A percentile compares a stretch with the other conserved stretches of the same genome.
Conservation (phyloP, 352 stramenopile species). For the Phytophthora cryptogea region DNA sequence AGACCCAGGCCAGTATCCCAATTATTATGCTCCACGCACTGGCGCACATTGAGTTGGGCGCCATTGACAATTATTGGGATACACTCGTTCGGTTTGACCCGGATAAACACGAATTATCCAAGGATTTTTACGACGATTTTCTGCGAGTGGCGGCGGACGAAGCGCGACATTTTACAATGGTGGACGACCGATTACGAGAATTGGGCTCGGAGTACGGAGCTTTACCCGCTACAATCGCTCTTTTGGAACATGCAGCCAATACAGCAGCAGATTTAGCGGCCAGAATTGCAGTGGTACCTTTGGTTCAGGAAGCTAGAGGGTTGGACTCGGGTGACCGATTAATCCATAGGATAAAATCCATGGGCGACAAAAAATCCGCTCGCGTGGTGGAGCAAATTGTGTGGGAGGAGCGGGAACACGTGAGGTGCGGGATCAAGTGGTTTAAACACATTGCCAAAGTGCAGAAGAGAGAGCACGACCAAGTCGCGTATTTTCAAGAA, state of each 20-base stretch:
- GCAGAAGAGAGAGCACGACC: constrained; percentile 42
- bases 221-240: constrained; percentile 63
- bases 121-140: constrained; percentile 79
- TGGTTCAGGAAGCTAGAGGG: constrained; percentile 81
- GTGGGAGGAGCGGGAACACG: constrained; percentile 76
- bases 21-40: constrained; percentile 82
- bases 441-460: constrained; percentile 59
- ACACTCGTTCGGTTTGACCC: constrained; percentile 85
- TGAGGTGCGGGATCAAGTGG: constrained; percentile 81
- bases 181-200: constrained; percentile 64
- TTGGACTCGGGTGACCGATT: constrained; percentile 79
- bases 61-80: constrained; percentile 90
- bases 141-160: constrained; percentile 73
- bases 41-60: constrained; percentile 86
- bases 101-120: constrained; percentile 42
- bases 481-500: constrained; percentile 79
- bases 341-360: constrained; percentile 72
- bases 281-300: constrained; percentile 75
- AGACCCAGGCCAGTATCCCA: constrained; percentile 55
- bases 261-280: constrained; percentile 67
- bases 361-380: constrained; percentile 70
- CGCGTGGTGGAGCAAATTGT: constrained; percentile 80
- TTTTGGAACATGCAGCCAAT: constrained; percentile 79
- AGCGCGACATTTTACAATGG: constrained; percentile 79
- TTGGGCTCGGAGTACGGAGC: constrained; percentile 70